These are phyloP conservation scores for Plenodomus tracheiphilus DNA, from an alignment of 2,329 filamentous ascomycete genomes.

Conservation along the genomic window DNA sequence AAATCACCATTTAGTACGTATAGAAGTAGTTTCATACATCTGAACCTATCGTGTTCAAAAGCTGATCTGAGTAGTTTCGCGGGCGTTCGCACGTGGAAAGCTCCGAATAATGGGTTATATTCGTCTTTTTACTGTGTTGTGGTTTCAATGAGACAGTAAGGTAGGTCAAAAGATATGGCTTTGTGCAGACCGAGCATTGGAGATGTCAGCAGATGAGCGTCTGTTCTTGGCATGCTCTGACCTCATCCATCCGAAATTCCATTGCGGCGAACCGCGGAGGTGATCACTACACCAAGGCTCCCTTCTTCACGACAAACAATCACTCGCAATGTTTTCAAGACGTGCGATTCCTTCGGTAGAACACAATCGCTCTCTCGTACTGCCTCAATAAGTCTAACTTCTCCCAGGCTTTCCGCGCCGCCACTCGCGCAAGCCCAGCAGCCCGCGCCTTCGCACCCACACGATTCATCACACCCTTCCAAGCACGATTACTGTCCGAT, in stretches of 20 bases:
- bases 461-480: slow-evolving; percentile 51
- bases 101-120: no score
- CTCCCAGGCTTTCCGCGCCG: slow-evolving; percentile 42
- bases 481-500: slow-evolving; percentile 74
- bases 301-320: slow-evolving; percentile 14
- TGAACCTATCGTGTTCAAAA: no score
- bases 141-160: no score
- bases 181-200: neutral
- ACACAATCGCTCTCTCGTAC: neutral
- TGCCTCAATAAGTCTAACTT: slow-evolving; percentile 7
- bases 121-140: no score
- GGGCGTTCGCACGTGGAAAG: no score
- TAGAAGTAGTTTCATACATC: no score
- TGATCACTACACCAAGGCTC: slow-evolving; percentile 18
- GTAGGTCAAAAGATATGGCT: no score
- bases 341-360: slow-evolving; percentile 42
- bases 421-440: slow-evolving; percentile 30
- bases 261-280: slow-evolving; percentile 29
- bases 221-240: slow-evolving; percentile 28
- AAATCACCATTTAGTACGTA: no score
- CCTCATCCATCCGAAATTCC: slow-evolving; percentile 36
- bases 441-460: slow-evolving; percentile 39
- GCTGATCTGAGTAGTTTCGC: no score
- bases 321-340: slow-evolving; percentile 43
- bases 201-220: slow-evolving; percentile 5